Conservation (phyloP, 2,329 filamentous ascomycete species). For the Fusarium praegraminearum region DNA sequence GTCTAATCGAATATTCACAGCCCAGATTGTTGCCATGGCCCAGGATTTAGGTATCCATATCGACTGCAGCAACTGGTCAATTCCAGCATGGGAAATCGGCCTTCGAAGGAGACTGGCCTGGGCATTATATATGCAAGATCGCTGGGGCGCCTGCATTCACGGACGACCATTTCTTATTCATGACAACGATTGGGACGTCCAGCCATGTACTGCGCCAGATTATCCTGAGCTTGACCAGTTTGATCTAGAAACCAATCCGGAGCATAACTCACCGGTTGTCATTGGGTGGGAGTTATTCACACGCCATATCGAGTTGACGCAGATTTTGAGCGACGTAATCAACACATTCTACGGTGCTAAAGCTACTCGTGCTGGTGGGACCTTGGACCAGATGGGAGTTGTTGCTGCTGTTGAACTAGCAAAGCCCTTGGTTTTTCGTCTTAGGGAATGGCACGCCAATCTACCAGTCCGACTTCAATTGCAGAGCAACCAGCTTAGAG, state of each 20-base stretch:
- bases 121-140: constrained; percentile 75
- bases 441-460: constrained; percentile 60
- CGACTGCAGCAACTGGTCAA: constrained; percentile 71
- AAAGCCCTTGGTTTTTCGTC: constrained; percentile 51
- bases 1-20: constrained; percentile 61
- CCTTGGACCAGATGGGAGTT: constrained; percentile 50
- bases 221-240: constrained; percentile 55
- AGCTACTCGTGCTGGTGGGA: constrained; percentile 49
- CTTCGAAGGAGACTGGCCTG: constrained; percentile 71
- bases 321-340: constrained; percentile 64
- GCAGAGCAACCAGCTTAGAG: constrained; percentile 56
- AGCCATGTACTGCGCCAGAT: constrained; percentile 51
- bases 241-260: constrained; percentile 51
- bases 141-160: constrained; percentile 69
- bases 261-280: constrained; percentile 58
- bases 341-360: constrained; percentile 60
- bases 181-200: constrained; percentile 67
- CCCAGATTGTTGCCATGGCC: constrained; percentile 67
- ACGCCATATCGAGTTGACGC: constrained; percentile 62
- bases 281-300: constrained; percentile 63
- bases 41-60: constrained; percentile 71
- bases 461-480: constrained; percentile 61
- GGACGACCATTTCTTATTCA: constrained; percentile 68
- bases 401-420: constrained; percentile 52
- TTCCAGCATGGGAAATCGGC: constrained; percentile 72